phyloP scores from a whole-genome alignment of 306 rosid species.

The Prunus campanulata region DNA sequence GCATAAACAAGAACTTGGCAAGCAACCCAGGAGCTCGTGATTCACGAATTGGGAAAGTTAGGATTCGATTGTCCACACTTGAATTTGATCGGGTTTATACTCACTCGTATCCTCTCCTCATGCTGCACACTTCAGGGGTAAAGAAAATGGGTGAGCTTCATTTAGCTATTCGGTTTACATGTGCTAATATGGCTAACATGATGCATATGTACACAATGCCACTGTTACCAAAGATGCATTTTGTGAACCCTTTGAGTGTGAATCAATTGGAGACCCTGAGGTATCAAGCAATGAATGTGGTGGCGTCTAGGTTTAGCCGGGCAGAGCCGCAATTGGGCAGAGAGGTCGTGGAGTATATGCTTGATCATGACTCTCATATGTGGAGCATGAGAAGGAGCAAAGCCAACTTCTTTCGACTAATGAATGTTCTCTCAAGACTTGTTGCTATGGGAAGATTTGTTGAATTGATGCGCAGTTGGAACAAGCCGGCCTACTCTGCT shows the following conservation, averaged over 20 bases:
- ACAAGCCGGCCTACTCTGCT: slow-evolving; percentile 38
- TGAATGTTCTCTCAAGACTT: slow-evolving; percentile 47
- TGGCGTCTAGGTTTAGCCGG: slow-evolving; percentile 43
- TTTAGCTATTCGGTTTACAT: slow-evolving; percentile 51
- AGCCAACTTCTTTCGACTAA: slow-evolving; percentile 51
- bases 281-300: slow-evolving; percentile 54
- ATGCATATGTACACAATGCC: slow-evolving; percentile 50
- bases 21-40: slow-evolving; percentile 31
- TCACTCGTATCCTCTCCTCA: slow-evolving; percentile 56
- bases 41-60: slow-evolving; percentile 52
- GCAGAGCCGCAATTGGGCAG: slow-evolving; percentile 52
- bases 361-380: slow-evolving; percentile 52
- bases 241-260: slow-evolving; percentile 49
- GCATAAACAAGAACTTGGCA: slow-evolving; percentile 35
- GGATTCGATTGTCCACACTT: slow-evolving; percentile 55
- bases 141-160: slow-evolving; percentile 72
- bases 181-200: slow-evolving; percentile 54
- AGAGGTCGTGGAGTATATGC: slow-evolving; percentile 65
- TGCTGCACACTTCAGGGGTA: slow-evolving; percentile 54
- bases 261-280: slow-evolving; percentile 47
- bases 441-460: slow-evolving; percentile 38
- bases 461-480: slow-evolving; percentile 49
- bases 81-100: slow-evolving; percentile 56
- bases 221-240: slow-evolving; percentile 60
- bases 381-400: slow-evolving; percentile 68